Evolutionary conservation across 495 filamentous ascomycete species (phyloP), one percentile per base, ranked within the genome.

Genomic region (Rostrohypoxylon terebratum): DNA sequence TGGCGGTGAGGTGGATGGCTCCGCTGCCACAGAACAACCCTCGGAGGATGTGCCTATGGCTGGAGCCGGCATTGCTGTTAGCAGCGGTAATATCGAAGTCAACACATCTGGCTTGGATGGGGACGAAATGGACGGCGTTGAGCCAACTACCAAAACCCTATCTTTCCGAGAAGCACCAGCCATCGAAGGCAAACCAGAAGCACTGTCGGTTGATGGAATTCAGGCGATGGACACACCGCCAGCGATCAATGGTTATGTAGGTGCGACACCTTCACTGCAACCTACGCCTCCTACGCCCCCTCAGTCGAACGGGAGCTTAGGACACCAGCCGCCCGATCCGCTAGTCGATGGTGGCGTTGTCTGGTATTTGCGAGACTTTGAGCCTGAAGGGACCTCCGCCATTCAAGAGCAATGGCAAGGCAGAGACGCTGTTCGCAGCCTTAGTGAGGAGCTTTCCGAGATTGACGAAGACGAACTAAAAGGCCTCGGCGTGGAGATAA

Each of bases 361-460:
- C 10, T 97, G 94, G 94, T 98, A 96, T 81, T 88, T 97, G 74
- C 85, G 93, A 68, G 87, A 88, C 10, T 95, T 96, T 74, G 89
- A 95, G 40, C 92, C 91, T 0, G 77, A 87, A 58, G 94, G 95
- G 16, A 96, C 92, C 0, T 93, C 81, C 0, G 82, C 80, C 0
- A 78, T 75, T 9, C 91, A 94, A 57, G 92, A 94, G 80, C 85
- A 90, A 63, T 94, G 92, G 89, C 90, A 88, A 3, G 93, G 91
- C 11, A 85, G 90, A 18, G 92, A 93, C 55, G 88, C 91, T 8
- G 85, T 93, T 73, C 87, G 92, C 14, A 90, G 87, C 14, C 89
- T 94, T 83, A 94, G 92, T 65, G 94, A 96, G 77, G 92, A 95
- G 63, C 83, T 97, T 5, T 94, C 90, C 59, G 94, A 97, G 69